Conservation (phyloP, 2,329 filamentous ascomycete genomes). For the Fusarium pilosicola region DNA sequence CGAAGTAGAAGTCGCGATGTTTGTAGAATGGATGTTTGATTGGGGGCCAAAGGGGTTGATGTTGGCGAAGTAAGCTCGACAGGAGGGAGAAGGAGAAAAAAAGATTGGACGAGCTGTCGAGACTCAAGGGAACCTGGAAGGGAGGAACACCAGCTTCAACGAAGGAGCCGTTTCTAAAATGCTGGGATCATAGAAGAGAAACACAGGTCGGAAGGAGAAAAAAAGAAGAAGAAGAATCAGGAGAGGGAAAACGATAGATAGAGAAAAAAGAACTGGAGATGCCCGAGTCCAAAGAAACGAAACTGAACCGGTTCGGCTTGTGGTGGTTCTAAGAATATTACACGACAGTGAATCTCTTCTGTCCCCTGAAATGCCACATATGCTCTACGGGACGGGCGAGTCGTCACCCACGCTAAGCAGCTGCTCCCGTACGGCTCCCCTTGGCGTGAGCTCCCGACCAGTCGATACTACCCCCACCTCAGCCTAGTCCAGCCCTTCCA, state of each 20-base stretch:
- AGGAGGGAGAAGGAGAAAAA: slow-evolving; percentile 28
- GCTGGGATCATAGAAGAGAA: slow-evolving; percentile 16
- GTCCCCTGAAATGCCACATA: slow-evolving; percentile 49
- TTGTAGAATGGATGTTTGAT: slow-evolving; percentile 20
- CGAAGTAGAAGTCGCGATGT: slow-evolving; percentile 3
- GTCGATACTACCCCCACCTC: slow-evolving; percentile 39
- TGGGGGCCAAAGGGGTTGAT: slow-evolving; percentile 20
- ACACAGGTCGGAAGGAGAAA: slow-evolving; percentile 25
- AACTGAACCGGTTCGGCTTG: slow-evolving; percentile 28
- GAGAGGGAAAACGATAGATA: slow-evolving; percentile 6
- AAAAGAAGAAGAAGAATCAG: slow-evolving; percentile 16
- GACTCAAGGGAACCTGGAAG: slow-evolving; percentile 45
- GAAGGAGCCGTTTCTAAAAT: slow-evolving; percentile 40
- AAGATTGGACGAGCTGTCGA: slow-evolving; percentile 51
- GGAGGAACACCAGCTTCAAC: slow-evolving; percentile 40
- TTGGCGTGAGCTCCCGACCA: slow-evolving; percentile 37
- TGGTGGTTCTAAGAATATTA: slow-evolving; percentile 41
- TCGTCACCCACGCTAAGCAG: slow-evolving; percentile 29
- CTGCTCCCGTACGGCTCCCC: slow-evolving; percentile 30
- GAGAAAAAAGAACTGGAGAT: slow-evolving; percentile 17
- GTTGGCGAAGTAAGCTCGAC: slow-evolving; percentile 31
- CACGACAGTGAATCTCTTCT: slow-evolving; percentile 20
- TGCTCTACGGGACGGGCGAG: slow-evolving; percentile 39
- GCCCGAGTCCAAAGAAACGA: slow-evolving; percentile 38
- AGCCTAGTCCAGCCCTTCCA: slow-evolving; percentile 30